These are phyloP conservation scores for Trichothecium roseum DNA, from an alignment of 2,329 filamentous ascomycete species.

Conservation along the genomic window DNA sequence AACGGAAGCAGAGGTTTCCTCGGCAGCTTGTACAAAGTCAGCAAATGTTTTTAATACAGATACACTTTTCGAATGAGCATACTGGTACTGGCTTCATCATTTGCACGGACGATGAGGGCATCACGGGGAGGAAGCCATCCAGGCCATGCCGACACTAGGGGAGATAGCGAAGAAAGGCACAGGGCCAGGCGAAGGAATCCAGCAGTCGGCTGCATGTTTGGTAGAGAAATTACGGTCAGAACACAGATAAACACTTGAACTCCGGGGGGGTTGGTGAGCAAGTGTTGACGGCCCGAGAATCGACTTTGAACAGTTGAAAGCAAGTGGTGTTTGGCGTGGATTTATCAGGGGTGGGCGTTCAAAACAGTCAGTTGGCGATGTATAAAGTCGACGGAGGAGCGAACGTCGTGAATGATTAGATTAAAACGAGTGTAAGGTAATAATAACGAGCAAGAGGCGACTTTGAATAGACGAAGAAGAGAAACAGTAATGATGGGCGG, in stretches of 20 bases:
- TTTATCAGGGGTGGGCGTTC: too few relatives aligned
- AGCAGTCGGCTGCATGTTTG: conserved; percentile 38
- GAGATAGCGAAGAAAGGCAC: conserved; percentile 39
- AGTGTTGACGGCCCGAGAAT: background rate
- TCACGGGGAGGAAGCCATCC: conserved; percentile 43
- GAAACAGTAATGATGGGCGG: conserved; percentile 1
- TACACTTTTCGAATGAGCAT: background rate
- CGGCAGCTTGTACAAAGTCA: background rate
- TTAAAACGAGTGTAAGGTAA: conserved; percentile 6
- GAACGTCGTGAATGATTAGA: conserved; percentile 1
- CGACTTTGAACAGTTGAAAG: too few relatives aligned
- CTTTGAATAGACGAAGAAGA: conserved; percentile 9
- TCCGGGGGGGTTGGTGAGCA: background rate
- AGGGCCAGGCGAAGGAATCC: conserved; percentile 36
- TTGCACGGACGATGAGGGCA: conserved; percentile 37
- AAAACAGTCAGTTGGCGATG: background rate
- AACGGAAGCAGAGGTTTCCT: conserved; percentile 3
- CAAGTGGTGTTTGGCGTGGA: too few relatives aligned
- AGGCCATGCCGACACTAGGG: conserved; percentile 45
- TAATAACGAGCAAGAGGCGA: conserved; percentile 7
- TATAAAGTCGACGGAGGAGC: too few relatives aligned
- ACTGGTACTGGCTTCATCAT: conserved; percentile 20
- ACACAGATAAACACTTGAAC: background rate
- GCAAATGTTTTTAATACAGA: background rate
- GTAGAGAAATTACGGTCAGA: background rate